Percentiles rank a stretch among this genome's conserved stretches.
Evolutionary conservation across 2,329 filamentous ascomycete genomes (phyloP).

Genomic region (Curvularia verruculosa): DNA sequence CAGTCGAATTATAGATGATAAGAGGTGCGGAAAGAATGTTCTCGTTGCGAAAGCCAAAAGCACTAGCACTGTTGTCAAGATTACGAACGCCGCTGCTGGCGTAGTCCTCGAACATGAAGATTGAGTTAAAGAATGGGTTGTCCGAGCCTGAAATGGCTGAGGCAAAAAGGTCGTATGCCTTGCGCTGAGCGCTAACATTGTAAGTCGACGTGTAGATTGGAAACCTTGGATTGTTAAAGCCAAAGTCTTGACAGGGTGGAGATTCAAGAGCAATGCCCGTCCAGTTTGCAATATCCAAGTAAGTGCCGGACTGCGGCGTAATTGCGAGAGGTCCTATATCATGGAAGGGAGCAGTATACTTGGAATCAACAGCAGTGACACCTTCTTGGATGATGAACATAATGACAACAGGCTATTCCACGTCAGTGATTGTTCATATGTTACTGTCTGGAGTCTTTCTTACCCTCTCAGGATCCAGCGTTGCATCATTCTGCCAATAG

Average conservation of each 20-base stretch:
- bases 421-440: not conserved
- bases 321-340: slow-evolving; percentile 22
- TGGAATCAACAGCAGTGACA: slow-evolving; percentile 23
- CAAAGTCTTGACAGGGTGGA: slow-evolving; percentile 36
- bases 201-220: slow-evolving; percentile 36
- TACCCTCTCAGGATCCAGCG: slow-evolving; percentile 1
- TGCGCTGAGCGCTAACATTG: slow-evolving; percentile 46
- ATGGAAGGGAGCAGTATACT: slow-evolving; percentile 31
- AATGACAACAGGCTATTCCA: slow-evolving; percentile 11
- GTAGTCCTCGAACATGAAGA: slow-evolving; percentile 65
- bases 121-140: slow-evolving; percentile 40
- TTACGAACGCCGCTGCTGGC: slow-evolving; percentile 52
- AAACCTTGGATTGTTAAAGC: slow-evolving; percentile 34
- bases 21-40: slow-evolving; percentile 28
- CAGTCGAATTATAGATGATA: slow-evolving; percentile 25
- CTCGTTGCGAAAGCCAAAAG: slow-evolving; percentile 51
- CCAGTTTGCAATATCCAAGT: slow-evolving; percentile 31
- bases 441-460: not conserved
- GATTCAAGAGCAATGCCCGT: slow-evolving; percentile 31
- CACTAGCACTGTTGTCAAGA: not conserved
- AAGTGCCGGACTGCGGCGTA: slow-evolving; percentile 25
- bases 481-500: slow-evolving; percentile 31
- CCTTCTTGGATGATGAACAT: slow-evolving; percentile 37
- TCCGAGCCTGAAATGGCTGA: slow-evolving; percentile 37
- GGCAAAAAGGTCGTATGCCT: slow-evolving; percentile 50